Evolutionary conservation across 2,329 filamentous ascomycete species (phyloP), one percentile per base, ranked within the genome.

Genomic region (Myriangium duriaei): DNA sequence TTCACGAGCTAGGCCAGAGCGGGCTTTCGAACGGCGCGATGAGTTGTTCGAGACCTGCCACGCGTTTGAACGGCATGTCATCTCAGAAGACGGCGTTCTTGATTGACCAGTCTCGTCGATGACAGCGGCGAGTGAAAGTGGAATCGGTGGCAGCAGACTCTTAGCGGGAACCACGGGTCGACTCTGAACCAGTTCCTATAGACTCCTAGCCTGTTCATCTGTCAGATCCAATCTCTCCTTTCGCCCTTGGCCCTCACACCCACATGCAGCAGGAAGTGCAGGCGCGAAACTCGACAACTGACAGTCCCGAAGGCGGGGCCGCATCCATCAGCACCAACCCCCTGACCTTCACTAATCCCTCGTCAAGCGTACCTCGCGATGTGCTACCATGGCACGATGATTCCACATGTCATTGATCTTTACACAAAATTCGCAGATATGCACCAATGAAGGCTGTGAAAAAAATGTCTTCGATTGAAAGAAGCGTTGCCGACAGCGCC

Each of bases 51-150:
- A 73, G 66, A 2, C 55, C 51, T 4, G 52, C 34, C 1, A 72
- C 58, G 4, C 62, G 51, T 2, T 51, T 44, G 3, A 59, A 52
- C 0, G 65, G 60, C 30, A 64, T 66, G 9, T 51, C 45, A 0
- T 60, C 47, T 32, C 65, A 64, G 50, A 74, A 74, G 51, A 74
- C 74, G 2, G 61, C 64, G 5, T 55, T 57, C 14, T 60, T 61
- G 1, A 68, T n/a, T n/a, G n/a, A n/a, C 61, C 11, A 74, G 56
- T n/a, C 51, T 49, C 0, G 67, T 65, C n/a, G 65, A 67, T 1
- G 67, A 69, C 1, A 73, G 59, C 1, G 68, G 63, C 34, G 69
- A 72, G 42, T 65, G 66, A 11, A 67, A 58, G 46, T 71, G 68
- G 51, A 60, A 60, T 2, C 60, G 53, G 42, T 71, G 66, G 26